Percentiles rank a stretch among this genome's conserved stretches.
These are phyloP conservation scores for Artemisia annua DNA, from an alignment of 129 eudicot species.

Conservation along the genomic window DNA sequence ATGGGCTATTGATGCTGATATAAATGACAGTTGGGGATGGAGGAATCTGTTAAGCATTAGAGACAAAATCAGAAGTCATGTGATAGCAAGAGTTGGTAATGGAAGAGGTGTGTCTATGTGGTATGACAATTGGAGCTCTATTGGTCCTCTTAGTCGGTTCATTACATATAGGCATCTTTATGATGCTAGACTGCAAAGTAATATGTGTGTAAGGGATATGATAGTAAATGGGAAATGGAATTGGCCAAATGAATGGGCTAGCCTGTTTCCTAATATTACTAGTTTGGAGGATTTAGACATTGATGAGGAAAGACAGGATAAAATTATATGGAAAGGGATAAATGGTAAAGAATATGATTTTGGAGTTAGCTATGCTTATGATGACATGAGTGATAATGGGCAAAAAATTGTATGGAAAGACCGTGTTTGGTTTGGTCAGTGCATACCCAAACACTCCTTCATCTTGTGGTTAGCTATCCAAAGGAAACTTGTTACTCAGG, in stretches of 20 bases:
- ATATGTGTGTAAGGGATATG: neutral
- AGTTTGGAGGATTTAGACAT: too few relatives aligned
- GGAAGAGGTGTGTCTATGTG: neutral
- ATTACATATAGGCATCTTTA: neutral
- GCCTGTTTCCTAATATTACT: neutral
- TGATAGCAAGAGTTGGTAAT: neutral
- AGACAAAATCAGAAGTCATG: neutral
- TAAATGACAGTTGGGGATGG: neutral
- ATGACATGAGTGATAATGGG: too few relatives aligned
- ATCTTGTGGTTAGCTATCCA: too few relatives aligned
- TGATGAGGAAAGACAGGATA: neutral
- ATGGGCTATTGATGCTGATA: neutral
- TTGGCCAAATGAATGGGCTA: neutral
- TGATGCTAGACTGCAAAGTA: neutral
- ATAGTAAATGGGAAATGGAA: neutral
- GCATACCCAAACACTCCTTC: too few relatives aligned
- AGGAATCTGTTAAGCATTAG: neutral
- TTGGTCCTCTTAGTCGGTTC: neutral
- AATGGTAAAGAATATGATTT: neutral
- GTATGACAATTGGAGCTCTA: neutral
- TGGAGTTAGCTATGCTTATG: too few relatives aligned
- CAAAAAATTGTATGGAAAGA: too few relatives aligned
- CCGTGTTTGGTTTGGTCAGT: too few relatives aligned
- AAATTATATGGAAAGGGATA: neutral
- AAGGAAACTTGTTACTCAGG: too few relatives aligned